Evolutionary conservation across 2,329 filamentous ascomycete genomes (phyloP).

Genomic region (Achaetomium macrosporum): DNA sequence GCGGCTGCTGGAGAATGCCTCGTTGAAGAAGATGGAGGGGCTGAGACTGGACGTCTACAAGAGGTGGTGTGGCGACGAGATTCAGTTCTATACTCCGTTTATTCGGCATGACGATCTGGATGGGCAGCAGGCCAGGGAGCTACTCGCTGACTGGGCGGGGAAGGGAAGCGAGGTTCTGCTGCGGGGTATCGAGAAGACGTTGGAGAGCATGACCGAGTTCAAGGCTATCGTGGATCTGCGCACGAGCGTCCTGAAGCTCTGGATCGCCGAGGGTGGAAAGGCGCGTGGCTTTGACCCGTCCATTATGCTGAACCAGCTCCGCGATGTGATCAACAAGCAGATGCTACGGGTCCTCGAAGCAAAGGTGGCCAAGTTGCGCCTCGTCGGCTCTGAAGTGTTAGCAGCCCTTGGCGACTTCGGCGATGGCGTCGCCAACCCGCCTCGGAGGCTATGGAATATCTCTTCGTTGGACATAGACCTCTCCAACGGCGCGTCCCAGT

Average conservation of each 20-base stretch:
- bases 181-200: constrained; percentile 53
- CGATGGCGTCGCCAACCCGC: constrained; percentile 43
- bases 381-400: constrained; percentile 60
- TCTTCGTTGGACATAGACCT: constrained; percentile 60
- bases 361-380: constrained; percentile 58
- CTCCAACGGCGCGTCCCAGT: constrained; percentile 56
- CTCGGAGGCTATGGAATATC: constrained; percentile 61
- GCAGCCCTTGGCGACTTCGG: constrained; percentile 57
- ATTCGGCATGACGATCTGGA: constrained; percentile 74
- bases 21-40: constrained; percentile 60
- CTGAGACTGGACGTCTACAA: constrained; percentile 72
- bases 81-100: constrained; percentile 80
- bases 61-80: constrained; percentile 75
- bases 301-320: constrained; percentile 62
- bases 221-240: constrained; percentile 64
- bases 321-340: constrained; percentile 62
- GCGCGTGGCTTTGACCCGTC: constrained; percentile 62
- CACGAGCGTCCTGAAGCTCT: constrained; percentile 64
- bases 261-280: constrained; percentile 64
- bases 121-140: constrained; percentile 52
- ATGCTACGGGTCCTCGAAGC: constrained; percentile 57
- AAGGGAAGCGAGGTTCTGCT: constrained; percentile 55
- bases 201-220: constrained; percentile 59
- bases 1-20: constrained; percentile 65
- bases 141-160: constrained; percentile 58